These are phyloP conservation scores for Alloascoidea africana DNA, from an alignment of 805 yeast genomes.

Conservation along the genomic window DNA sequence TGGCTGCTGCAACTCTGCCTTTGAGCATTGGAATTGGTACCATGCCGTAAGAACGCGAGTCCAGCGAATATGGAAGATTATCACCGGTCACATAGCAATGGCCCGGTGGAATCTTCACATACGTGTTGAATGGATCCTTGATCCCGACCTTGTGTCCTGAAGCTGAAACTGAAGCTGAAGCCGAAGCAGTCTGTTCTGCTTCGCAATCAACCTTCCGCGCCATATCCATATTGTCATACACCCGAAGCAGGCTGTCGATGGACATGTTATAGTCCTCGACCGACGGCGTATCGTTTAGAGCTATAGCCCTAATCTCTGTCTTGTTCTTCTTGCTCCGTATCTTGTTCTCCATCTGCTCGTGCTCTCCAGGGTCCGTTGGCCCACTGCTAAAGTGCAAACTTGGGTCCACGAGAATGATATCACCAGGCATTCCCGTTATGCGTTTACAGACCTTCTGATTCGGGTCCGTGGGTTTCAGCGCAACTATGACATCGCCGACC, in stretches of 20 bases:
- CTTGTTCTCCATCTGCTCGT: slow-evolving; percentile 5
- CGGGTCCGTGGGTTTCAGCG: slow-evolving; percentile 82
- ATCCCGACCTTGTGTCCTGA: slow-evolving; percentile 23
- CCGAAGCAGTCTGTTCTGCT: neutral
- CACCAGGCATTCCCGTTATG: slow-evolving; percentile 94
- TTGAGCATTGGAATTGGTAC: slow-evolving; percentile 77
- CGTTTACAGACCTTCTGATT: slow-evolving; percentile 80
- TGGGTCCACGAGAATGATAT: slow-evolving; percentile 69
- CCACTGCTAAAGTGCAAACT: slow-evolving; percentile 21
- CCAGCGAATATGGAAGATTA: slow-evolving; percentile 73
- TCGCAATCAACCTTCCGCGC: no score
- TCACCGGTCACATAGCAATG: slow-evolving; percentile 98
- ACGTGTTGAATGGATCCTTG: slow-evolving; percentile 13
- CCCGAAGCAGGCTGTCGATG: neutral
- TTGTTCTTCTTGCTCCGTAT: slow-evolving; percentile 6
- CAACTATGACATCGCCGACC: slow-evolving; percentile 82
- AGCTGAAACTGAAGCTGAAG: neutral
- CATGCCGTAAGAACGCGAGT: slow-evolving; percentile 81
- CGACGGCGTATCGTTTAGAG: slow-evolving; percentile 16
- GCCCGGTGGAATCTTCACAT: slow-evolving; percentile 75
- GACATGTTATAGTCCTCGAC: neutral
- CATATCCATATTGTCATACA: no score
- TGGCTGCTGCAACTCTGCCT: slow-evolving; percentile 79
- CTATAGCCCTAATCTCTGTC: neutral
- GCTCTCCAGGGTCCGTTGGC: neutral